Evolutionary conservation across 1,139 yeast genomes (phyloP), one percentile per base, ranked within the genome.

Genomic region (Blastobotrys arbuscula): DNA sequence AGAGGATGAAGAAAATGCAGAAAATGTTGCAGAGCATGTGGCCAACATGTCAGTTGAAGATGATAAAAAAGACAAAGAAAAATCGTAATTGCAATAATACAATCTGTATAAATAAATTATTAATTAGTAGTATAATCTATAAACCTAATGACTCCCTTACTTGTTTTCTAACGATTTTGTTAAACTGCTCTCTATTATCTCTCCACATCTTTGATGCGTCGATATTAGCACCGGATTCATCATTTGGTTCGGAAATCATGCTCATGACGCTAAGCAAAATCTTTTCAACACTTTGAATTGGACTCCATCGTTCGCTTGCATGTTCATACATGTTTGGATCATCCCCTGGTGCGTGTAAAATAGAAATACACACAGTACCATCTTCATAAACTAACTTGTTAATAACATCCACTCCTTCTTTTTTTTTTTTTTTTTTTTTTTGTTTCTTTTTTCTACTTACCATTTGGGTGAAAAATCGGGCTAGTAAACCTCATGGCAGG

Each of bases 291-390:
- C 96, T 86, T 66, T 92, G 98, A 40, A 92, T 92, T 0, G 98
- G 98, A 7, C 95, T 85, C 98, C 98, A 92, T 55, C 98, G 75
- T 68, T 92, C 98, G 56, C 90, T 94, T 0, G 97, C 96, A 31
- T 87, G 69, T 66, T 92, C 98, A 68, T 92, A 92, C 75, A 84
- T 90, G 66, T 89, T 81, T 23, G 98, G 97, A 66, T 92, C 98
- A 60, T 90, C 96, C 12, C 98, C 98, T 0, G 97, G 96, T 1
- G 96, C 81, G 64, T 92, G 98, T 55, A 92, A 73, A 52, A 92
- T 92, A 21, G 96, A 88, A 49, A 92, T 92, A 67, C 98, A 92
- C 7, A 92, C 98, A 24, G 87, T 88, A 2, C 98, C 98, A 65
- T 90, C 95, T 48, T 87, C 81, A 65, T 90, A 92, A 50, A 92